Evolutionary conservation across 805 yeast species (phyloP), one percentile per base, ranked within the genome.

Genomic region (Nakazawaea sp.): DNA sequence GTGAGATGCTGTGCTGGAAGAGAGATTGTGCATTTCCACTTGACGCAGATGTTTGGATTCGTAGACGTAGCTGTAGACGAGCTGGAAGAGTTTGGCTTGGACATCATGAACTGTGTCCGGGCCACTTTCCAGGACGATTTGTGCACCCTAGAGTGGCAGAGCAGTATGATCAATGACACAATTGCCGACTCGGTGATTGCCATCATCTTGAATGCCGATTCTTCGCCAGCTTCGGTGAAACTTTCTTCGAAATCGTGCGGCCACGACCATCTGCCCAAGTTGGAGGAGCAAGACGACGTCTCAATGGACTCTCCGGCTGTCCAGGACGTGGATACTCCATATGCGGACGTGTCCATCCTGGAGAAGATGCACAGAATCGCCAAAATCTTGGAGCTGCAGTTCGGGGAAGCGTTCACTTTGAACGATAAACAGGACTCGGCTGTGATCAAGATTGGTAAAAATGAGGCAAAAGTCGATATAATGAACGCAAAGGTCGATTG

Each of bases 151-250:
- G 94, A 86, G 56, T 92, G 98, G 98, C 74, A 78, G 13, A 90
- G 94, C 47, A 89, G 88, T 41, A 66, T 85, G 40, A 75, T 88
- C 62, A 89, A 84, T 43, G 98, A 92, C 51, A 81, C 96, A 0
- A 75, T 92, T 44, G 98, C 98, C 0, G 99, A 92, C 52, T 81
- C 96, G 12, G 83, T 88, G 1, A 74, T 92, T 41, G 96, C 97
- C 0, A 87, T 92, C 27, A 58, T 92, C 23, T 71, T 90, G 59
- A 85, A 95, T 31, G 92, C 90, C 29, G 98, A 92, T 55, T 81
- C 96, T 0, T 79, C 96, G 0, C 96, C 96, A 9, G 95, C 96
- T 2, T 86, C 97, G 5, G 95, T 92, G 20, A 92, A 90, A 54
- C 58, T 87, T 45, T 78, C 95, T 11, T 78, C 95, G 5, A 70